Evolutionary conservation across 139 green algal species (phyloP).

Genomic region (Penium margaritaceum): DNA sequence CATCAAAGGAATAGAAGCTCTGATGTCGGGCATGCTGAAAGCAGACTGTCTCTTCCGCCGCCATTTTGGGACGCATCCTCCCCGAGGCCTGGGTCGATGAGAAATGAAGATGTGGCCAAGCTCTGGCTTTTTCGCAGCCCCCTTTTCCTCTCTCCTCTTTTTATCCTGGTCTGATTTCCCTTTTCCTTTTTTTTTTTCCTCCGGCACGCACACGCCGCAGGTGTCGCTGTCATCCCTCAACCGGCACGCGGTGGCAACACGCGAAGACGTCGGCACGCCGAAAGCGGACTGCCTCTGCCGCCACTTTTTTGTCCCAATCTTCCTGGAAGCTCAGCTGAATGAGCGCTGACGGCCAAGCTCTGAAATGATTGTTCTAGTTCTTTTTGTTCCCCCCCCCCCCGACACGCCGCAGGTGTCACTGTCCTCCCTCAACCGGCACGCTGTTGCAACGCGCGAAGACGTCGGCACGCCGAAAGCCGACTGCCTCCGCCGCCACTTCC

Average conservation of each 20-base stretch:
- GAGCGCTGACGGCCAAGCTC: no score
- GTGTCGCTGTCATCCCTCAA: constrained; percentile 77
- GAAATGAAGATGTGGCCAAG: no score
- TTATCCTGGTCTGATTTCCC: no score
- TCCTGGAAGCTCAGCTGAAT: not conserved
- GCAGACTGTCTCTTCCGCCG: no score
- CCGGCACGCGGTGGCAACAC: constrained; percentile 83
- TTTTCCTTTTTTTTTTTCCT: no score
- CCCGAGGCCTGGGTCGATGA: no score
- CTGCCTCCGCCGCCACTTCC: constrained; percentile 71
- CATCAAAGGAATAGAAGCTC: no score
- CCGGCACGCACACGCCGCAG: not conserved
- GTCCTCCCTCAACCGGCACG: constrained; percentile 87
- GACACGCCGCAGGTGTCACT: constrained; percentile 52
- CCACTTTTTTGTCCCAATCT: constrained; percentile 65
- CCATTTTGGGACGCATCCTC: no score
- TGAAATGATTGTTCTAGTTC: no score
- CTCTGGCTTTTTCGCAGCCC: no score
- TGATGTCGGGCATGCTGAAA: no score
- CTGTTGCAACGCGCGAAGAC: constrained; percentile 79
- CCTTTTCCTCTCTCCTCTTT: not conserved
- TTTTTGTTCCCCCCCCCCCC: not conserved
- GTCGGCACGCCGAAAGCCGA: constrained; percentile 80
- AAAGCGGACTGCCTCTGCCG: constrained; percentile 68
- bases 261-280: constrained; percentile 79